Evolutionary conservation across 2,329 filamentous ascomycete genomes (phyloP).

Genomic region (Pseudocercospora fijiensis): DNA sequence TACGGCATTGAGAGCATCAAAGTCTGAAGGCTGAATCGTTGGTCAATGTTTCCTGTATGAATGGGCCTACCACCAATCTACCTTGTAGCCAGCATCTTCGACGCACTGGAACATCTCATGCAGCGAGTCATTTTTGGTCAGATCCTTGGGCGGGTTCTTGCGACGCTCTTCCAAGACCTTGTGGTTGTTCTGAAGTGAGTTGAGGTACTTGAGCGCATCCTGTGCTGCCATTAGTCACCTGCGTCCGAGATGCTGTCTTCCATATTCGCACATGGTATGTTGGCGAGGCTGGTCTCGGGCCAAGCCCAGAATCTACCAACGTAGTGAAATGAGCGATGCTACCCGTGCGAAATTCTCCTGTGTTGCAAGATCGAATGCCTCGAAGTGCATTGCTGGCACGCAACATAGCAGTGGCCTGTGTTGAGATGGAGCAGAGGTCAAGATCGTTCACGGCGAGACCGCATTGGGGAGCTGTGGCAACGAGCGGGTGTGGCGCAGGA

Average conservation of each 20-base stretch:
- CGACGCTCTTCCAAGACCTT: not conserved
- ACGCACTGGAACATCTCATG: not conserved
- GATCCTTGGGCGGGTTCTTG: not conserved
- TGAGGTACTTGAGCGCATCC: not conserved
- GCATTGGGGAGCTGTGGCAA: not conserved
- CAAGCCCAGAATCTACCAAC: not conserved
- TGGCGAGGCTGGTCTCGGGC: not conserved
- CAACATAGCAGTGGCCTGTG: not conserved
- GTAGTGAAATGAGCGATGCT: not conserved
- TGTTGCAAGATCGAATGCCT: not conserved
- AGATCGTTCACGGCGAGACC: not conserved
- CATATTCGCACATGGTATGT: not conserved
- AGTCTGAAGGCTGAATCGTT: not conserved
- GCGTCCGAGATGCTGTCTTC: not conserved
- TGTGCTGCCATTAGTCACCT: not conserved
- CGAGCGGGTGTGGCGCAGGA: not conserved
- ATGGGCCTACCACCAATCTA: not conserved
- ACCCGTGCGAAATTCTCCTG: not conserved
- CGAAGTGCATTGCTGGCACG: not conserved
- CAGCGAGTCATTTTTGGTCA: not conserved
- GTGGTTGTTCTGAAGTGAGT: not conserved
- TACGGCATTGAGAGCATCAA: constrained; percentile 40
- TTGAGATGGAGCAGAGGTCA: not conserved
- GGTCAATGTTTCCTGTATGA: not conserved
- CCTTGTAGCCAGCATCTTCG: not conserved